Base-by-base conservation (phyloP, 2,329 filamentous ascomycete species). In the Sarocladium brachiariae region DNA sequence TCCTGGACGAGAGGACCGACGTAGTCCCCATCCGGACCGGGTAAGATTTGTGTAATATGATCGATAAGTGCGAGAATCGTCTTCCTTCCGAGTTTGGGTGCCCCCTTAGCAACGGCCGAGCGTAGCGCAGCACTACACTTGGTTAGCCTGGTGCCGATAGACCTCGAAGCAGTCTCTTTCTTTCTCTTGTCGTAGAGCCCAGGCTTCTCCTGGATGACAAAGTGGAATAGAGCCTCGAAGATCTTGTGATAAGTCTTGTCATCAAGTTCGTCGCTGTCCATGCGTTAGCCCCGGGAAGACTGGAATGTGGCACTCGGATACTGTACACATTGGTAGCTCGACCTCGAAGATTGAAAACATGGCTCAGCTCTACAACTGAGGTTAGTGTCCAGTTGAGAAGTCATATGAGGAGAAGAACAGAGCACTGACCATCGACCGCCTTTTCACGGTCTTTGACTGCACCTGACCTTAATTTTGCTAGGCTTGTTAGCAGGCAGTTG, bases 181-280 rank as follows among this genome's bases (percentile, higher is more conserved):
- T 75, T 76, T 55, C 73, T 76, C 11, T 74, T 74, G 51, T 77
- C 77, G 51, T 79, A 75, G 56, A 80, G 86, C 16, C 68, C 63
- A 9, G 81, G 73, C 62, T 88, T 89, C 58, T 96, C 90, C 13
- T 75, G 66, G 16, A 84, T 65, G 1, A 78, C 78, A 61, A 77
- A 84, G 50, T 78, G 76, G 61, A 96, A 96, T 2, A 97, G 71
- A 1, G 81, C 78, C 60, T 96, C 89, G 58, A 89, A 88, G 38
- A 96, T 82, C 53, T 80, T 78, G 61, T 93, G 86, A 57, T 87
- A 95, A n/a, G 79, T 78, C 62, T 86, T 87, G 62, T 95, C 89
- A 41, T 77, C 78, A 30, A 96, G 71, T 11, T 67, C 60, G 25
- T 64, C 60, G 31, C 67, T 69, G 45, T 10, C 18, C 33, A 54